Percentiles rank a stretch among this genome's conserved stretches.
phyloP scores from a whole-genome alignment of 1,284 basidiomycete species.

The Neonothopanus nambi region DNA sequence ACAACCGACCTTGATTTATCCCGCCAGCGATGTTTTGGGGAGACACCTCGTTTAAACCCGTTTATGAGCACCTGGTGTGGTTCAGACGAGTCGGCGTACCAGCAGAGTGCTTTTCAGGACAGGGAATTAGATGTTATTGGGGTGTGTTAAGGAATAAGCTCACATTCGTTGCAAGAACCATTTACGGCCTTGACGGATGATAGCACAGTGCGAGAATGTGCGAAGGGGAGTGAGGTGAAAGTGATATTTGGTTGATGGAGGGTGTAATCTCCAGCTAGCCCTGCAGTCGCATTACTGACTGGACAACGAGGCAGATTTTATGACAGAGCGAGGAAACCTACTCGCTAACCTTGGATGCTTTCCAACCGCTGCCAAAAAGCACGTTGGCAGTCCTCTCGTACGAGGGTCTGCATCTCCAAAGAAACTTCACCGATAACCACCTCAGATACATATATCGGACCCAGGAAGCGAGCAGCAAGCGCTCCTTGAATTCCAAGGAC shows the following conservation, averaged over 20 bases:
- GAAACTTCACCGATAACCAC: constrained; percentile 75
- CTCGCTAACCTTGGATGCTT: constrained; percentile 14
- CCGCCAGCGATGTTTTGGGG: constrained; percentile 58
- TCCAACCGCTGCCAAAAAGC: constrained; percentile 57
- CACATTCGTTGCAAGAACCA: constrained; percentile 70
- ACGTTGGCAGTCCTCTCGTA: constrained; percentile 58
- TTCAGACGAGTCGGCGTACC: constrained; percentile 50
- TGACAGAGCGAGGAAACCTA: constrained; percentile 4
- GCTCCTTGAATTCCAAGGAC: constrained; percentile 86
- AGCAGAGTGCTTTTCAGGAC: constrained; percentile 58
- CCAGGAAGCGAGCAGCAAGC: constrained; percentile 56
- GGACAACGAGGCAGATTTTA: too few relatives aligned
- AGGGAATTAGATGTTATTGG: not conserved
- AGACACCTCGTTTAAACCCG: constrained; percentile 73
- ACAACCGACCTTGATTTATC: constrained; percentile 34
- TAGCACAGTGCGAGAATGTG: constrained; percentile 53
- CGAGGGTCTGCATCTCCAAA: constrained; percentile 34
- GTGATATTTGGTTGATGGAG: constrained; percentile 50
- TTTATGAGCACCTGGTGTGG: constrained; percentile 62
- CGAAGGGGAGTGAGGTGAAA: constrained; percentile 62
- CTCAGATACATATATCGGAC: constrained; percentile 62
- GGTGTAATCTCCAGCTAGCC: constrained; percentile 30
- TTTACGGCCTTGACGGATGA: constrained; percentile 24
- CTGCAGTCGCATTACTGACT: too few relatives aligned
- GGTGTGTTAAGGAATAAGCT: constrained; percentile 19